Evolutionary conservation across 2,329 filamentous ascomycete species (phyloP).

Genomic region (Cladophialophora chaetospira): DNA sequence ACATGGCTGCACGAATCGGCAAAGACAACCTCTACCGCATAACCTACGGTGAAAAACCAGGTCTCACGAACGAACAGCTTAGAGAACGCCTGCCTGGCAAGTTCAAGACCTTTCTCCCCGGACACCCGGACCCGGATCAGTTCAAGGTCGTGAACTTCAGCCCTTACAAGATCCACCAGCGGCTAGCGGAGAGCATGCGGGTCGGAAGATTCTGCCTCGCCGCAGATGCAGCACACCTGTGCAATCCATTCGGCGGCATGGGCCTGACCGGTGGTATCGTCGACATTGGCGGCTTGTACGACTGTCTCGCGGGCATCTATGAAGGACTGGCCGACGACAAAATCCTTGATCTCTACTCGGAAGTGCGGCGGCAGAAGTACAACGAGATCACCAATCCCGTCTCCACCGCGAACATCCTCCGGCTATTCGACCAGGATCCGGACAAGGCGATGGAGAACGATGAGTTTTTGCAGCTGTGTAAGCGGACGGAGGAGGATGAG

Average conservation of each 20-base stretch:
- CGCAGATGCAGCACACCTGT: constrained; percentile 61
- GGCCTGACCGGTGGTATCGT: constrained; percentile 66
- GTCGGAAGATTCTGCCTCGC: constrained; percentile 60
- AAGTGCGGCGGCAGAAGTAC: constrained; percentile 45
- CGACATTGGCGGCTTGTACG: constrained; percentile 63
- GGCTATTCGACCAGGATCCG: constrained; percentile 41
- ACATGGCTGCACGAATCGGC: constrained; percentile 64
- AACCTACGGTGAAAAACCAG: constrained; percentile 62
- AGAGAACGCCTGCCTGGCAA: constrained; percentile 56
- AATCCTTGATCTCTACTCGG: constrained; percentile 49
- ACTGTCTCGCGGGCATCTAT: constrained; percentile 56
- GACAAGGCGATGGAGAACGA: constrained; percentile 42
- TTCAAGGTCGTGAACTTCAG: constrained; percentile 61
- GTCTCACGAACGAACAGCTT: constrained; percentile 57
- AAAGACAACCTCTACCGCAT: constrained; percentile 64
- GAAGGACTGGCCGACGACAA: constrained; percentile 41
- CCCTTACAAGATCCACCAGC: constrained; percentile 64
- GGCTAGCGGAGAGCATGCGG: constrained; percentile 59
- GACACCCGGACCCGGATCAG: constrained; percentile 59
- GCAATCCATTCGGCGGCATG: constrained; percentile 56
- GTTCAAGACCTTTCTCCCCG: constrained; percentile 61
- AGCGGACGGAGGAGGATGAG: constrained; percentile 38
- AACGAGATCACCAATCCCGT: constrained; percentile 43
- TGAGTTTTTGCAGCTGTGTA: constrained; percentile 40
- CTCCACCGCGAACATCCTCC: constrained; percentile 46